Evolutionary conservation across 2,329 filamentous ascomycete species (phyloP).

Genomic region (Pseudodiploospora longispora): DNA sequence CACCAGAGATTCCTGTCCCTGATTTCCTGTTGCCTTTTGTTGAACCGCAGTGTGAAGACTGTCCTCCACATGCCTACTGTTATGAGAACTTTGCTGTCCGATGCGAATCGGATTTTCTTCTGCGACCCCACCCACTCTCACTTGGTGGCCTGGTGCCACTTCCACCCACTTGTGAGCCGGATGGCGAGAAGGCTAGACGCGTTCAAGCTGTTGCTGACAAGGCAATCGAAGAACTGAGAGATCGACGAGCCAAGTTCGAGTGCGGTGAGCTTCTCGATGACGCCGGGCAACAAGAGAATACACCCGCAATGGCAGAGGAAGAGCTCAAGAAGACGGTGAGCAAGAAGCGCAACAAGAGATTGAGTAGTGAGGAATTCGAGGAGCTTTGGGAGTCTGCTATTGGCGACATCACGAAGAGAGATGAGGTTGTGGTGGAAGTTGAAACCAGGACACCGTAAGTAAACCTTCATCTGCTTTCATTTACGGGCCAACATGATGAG

Average conservation of each 20-base stretch:
- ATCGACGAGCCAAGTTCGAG: slow-evolving; percentile 81
- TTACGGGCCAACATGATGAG: background rate
- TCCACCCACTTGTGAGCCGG: slow-evolving; percentile 86
- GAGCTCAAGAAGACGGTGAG: slow-evolving; percentile 71
- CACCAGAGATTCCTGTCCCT: slow-evolving; percentile 50
- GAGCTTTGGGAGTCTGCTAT: slow-evolving; percentile 73
- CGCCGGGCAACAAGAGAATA: slow-evolving; percentile 49
- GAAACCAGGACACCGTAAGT: slow-evolving; percentile 42
- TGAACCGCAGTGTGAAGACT: slow-evolving; percentile 79
- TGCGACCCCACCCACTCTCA: slow-evolving; percentile 76
- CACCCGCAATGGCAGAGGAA: slow-evolving; percentile 55
- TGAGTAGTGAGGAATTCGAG: slow-evolving; percentile 84
- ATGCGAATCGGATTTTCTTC: slow-evolving; percentile 82
- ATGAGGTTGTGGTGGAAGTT: slow-evolving; percentile 46
- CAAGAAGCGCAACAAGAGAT: slow-evolving; percentile 69
- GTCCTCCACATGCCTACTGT: slow-evolving; percentile 85
- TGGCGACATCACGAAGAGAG: slow-evolving; percentile 57
- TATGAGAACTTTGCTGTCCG: slow-evolving; percentile 66
- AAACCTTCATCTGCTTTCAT: slow-evolving; percentile 12
- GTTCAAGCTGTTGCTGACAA: slow-evolving; percentile 83
- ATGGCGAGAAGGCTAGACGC: slow-evolving; percentile 82
- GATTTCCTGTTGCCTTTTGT: slow-evolving; percentile 62
- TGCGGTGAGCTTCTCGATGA: slow-evolving; percentile 67
- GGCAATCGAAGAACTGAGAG: slow-evolving; percentile 76
- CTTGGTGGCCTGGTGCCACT: slow-evolving; percentile 74